Percentiles rank a stretch among this genome's conserved stretches.
These are phyloP conservation scores for Nosema granulosis DNA, from an alignment of 371 early-diverging fungal species.

Conservation along the genomic window DNA sequence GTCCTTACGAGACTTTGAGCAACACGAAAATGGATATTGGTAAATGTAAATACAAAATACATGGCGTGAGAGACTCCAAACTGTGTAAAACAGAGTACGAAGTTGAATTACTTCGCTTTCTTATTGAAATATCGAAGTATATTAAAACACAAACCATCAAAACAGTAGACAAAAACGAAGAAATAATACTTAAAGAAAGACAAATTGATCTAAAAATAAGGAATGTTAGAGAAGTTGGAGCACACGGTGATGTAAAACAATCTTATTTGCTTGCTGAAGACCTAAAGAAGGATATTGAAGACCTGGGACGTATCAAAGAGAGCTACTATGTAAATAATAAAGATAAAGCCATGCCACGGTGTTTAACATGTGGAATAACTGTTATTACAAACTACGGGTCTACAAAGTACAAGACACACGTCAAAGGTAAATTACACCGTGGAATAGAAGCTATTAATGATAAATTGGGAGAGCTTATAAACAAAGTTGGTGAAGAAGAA, in stretches of 20 bases:
- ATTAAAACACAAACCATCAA: neutral
- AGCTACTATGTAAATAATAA: slow-evolving; percentile 26
- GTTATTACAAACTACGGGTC: slow-evolving; percentile 14
- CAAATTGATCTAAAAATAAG: slow-evolving; percentile 6
- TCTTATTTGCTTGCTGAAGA: neutral
- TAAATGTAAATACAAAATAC: slow-evolving; percentile 29
- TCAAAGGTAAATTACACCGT: slow-evolving; percentile 22
- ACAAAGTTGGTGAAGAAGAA: slow-evolving; percentile 22
- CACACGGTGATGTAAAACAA: slow-evolving; percentile 2
- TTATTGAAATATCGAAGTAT: slow-evolving; percentile 6
- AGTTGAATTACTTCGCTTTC: slow-evolving; percentile 12
- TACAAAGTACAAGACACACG: slow-evolving; percentile 22
- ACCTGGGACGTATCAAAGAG: slow-evolving; percentile 24
- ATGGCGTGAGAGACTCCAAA: too few species aligned
- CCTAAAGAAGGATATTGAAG: slow-evolving; percentile 14
- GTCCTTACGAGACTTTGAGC: slow-evolving; percentile 47
- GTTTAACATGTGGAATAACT: slow-evolving; percentile 11
- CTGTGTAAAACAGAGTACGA: too few species aligned
- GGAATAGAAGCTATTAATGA: slow-evolving; percentile 2
- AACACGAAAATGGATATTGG: slow-evolving; percentile 43
- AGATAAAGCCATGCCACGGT: slow-evolving; percentile 3
- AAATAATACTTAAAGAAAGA: neutral
- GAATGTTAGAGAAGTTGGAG: neutral
- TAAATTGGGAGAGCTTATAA: slow-evolving; percentile 6
- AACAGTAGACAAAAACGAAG: neutral